Base-by-base conservation (phyloP, 169 alveolate species). In the Plasmodium gallinaceum region DNA sequence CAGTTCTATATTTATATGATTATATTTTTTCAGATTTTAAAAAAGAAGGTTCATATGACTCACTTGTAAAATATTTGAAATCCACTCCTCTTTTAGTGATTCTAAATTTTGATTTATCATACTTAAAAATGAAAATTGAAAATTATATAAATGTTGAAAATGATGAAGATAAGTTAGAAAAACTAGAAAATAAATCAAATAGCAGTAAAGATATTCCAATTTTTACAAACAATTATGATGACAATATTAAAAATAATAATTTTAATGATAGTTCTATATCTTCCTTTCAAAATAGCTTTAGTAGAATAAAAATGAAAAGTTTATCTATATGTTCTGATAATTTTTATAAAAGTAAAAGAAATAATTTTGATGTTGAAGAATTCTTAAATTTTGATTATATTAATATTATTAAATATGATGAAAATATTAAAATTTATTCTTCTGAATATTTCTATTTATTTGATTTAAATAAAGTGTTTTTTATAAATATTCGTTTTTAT, bases 21-120 rank as follows among this genome's bases (percentile, higher is more conserved):
- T 83, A 83, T 16, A 39, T 83, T 83, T 70, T 83, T 62, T 83
- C 91, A n/a, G 91, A 83, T 83, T 54, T 83, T 69, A 83, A 83
- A 32, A 68, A 83, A 61, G 24, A 83, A 54, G 85, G 68, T 24
- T 9, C 51, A 39, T 10, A 14, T 54, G 85, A 66, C 60, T 26
- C 73, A 2, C 42, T 83, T 20, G 37, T 54, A 62, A 52, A 37
- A 43, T 71, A 62, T 37, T 14, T 83, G n/a, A 83, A 57, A 22
- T 51, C 52, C 37, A 83, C 69, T 18, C 86, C 91, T 14, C 18
- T 83, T 6, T 37, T 83, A 37, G 83, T 58, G 42, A 69, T 83
- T n/a, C 65, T 68, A 14, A 68, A 66, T 83, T 83, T 14, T 60
- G 85, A 43, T 62, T 10, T 20, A 57, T 83, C 72, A 18, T 68